phyloP scores from a whole-genome alignment of 202 grass and related monocot genomes.

The Setaria italica region DNA sequence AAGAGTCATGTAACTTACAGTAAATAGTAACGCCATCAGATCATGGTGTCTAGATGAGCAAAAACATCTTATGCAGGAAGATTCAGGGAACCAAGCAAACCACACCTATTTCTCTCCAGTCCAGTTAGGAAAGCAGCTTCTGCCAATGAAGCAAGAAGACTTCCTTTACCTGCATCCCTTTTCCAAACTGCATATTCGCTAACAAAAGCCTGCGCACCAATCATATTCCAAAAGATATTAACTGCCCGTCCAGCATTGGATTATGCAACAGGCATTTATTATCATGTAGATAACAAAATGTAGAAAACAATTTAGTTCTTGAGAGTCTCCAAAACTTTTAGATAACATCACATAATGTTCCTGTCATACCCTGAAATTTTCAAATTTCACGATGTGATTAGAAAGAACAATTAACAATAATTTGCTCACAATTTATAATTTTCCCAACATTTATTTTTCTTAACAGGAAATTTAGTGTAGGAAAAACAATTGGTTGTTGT shows the following conservation, averaged over 20 bases:
- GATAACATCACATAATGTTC: neutral
- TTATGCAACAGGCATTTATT: neutral
- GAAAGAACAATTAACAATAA: too few species aligned
- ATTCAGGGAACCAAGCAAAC: neutral
- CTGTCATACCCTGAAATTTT: too few species aligned
- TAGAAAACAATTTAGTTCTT: neutral
- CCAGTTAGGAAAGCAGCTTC: constrained; percentile 73
- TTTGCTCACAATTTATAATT: too few species aligned
- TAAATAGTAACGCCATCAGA: neutral
- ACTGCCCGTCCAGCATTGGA: neutral
- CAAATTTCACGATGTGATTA: too few species aligned
- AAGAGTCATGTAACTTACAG: neutral
- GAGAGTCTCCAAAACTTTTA: constrained; percentile 20
- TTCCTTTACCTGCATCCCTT: constrained; percentile 59
- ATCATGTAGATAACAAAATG: neutral
- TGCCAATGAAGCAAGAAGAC: constrained; percentile 69
- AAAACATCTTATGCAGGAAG: neutral
- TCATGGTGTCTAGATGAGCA: neutral
- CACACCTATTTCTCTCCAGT: constrained; percentile 63
- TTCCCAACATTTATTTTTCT: too few species aligned
- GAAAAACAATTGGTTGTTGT: too few species aligned
- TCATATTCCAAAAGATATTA: constrained; percentile 1
- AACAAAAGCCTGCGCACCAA: constrained; percentile 59
- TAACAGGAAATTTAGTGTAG: too few species aligned
- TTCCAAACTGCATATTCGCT: constrained; percentile 73